phyloP scores from a whole-genome alignment of 306 rosid species.

The Cicer bijugum region DNA sequence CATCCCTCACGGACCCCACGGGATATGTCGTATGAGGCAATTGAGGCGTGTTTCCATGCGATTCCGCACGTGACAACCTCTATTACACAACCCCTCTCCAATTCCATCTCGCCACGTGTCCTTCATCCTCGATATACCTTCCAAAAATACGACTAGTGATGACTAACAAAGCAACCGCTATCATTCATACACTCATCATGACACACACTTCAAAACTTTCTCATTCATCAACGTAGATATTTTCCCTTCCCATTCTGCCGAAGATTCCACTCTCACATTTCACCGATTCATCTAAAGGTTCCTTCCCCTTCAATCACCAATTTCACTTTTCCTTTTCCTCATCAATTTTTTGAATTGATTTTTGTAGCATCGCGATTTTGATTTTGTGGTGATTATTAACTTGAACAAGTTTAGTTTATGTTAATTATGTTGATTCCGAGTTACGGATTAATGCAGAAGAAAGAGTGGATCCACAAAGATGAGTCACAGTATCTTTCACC shows the following conservation, averaged over 20 bases:
- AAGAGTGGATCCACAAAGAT: slow-evolving; percentile 56
- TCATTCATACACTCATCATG: slow-evolving; percentile 16
- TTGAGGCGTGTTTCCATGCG: slow-evolving; percentile 17
- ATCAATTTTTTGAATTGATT: background rate
- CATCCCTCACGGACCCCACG: slow-evolving; percentile 45
- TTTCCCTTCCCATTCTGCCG: background rate
- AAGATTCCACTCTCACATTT: slow-evolving; percentile 21
- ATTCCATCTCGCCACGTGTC: slow-evolving; percentile 35
- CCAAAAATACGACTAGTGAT: background rate
- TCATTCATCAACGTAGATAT: slow-evolving; percentile 28
- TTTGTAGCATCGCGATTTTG: background rate
- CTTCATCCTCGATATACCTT: background rate
- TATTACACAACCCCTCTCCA: background rate
- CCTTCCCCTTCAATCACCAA: slow-evolving; percentile 12
- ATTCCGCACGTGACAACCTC: slow-evolving; percentile 52
- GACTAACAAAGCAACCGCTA: slow-evolving; percentile 32
- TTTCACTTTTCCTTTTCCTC: background rate
- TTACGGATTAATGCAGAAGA: slow-evolving; percentile 51
- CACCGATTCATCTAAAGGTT: slow-evolving; percentile 35
- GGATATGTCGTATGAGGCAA: background rate
- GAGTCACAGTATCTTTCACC: slow-evolving; percentile 75
- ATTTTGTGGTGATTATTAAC: slow-evolving; percentile 8
- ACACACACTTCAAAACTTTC: slow-evolving; percentile 27
- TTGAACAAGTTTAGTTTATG: background rate
- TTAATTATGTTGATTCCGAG: background rate